Evolutionary conservation across 1,284 basidiomycete genomes (phyloP), one percentile per base, ranked within the genome.

Genomic region (Rhodotorula mucilaginosa): DNA sequence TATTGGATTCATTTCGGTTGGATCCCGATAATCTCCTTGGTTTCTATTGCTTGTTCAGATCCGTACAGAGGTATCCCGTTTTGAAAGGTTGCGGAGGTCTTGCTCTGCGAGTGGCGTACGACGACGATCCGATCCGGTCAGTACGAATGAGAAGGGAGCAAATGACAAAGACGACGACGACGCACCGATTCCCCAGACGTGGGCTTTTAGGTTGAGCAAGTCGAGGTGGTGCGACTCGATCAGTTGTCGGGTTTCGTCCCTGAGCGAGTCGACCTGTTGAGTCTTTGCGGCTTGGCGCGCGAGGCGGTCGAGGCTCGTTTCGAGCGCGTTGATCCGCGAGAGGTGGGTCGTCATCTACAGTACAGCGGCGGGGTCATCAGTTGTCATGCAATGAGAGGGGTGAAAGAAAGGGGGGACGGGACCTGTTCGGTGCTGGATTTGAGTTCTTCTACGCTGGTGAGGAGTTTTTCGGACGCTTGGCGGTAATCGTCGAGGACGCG

Each of bases 151-250:
- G 58, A n/a, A 58, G 15, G 21, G 12, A 7, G 12, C 26, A 39
- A 23, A 29, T 3, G 8, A 44, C 23, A 23, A n/a, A 29, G 44
- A 21, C 19, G 26, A 16, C 49, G 3, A 7, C n/a, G 21, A 52
- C 61, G 54, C 47, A 56, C 60, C 72, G 31, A 74, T 46, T 3
- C 61, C 65, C 73, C 73, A 74, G 2, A 74, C 58, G 46, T 72
- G 73, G n/a, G 73, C 73, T 47, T 65, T 67, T 2, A 72, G 47
- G 23, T 67, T 61, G 34, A 74, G 47, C 21, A 59, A 21, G 47
- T 72, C 73, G 23, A 74, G 39, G 56, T 72, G 73, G 47, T 69
- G 61, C 10, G 54, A 47, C 16, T 74, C 67, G 48, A 66, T 49
- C 46, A 74, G 47, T 58, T 69, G 61, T n/a, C 59, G 58, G 49